A percentile compares a stretch with the other conserved stretches of the same genome.
phyloP scores from a whole-genome alignment of 345 rosid species.

The Brassica incana region DNA sequence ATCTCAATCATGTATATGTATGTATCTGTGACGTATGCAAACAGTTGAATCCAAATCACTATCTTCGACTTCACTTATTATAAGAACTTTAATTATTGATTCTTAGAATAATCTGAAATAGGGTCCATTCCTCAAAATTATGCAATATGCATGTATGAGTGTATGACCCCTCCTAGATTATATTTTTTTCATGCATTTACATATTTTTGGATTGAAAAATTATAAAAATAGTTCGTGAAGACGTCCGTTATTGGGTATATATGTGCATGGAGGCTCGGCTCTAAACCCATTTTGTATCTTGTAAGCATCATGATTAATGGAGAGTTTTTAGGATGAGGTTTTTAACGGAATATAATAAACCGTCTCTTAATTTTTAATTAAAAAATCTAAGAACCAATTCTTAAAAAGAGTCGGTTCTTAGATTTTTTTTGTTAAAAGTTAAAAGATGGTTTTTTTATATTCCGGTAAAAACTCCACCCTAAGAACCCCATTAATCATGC shows the following conservation, averaged over 20 bases:
- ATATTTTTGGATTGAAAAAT: not conserved
- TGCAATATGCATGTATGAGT: not conserved
- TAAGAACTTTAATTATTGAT: not conserved
- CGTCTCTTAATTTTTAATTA: too few species aligned
- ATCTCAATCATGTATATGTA: not conserved
- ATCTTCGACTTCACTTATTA: not conserved
- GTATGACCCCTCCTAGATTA: not conserved
- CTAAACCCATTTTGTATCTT: not conserved
- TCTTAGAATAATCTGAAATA: not conserved
- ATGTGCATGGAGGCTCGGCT: not conserved
- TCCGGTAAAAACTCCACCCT: too few species aligned
- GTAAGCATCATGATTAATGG: too few species aligned
- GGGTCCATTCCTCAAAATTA: not conserved
- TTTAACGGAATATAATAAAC: too few species aligned
- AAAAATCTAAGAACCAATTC: too few species aligned
- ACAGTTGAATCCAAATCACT: not conserved
- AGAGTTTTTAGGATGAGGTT: too few species aligned
- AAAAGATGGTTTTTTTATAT: too few species aligned
- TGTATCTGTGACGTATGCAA: not conserved
- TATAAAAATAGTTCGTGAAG: not conserved
- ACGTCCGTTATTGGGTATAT: conserved; percentile 4
- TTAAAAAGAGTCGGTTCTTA: too few species aligned
- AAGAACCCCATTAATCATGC: too few species aligned
- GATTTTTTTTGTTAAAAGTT: too few species aligned
- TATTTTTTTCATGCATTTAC: not conserved